phyloP scores from a whole-genome alignment of 2,329 filamentous ascomycete species.

The Mycosphaerella sp. region DNA sequence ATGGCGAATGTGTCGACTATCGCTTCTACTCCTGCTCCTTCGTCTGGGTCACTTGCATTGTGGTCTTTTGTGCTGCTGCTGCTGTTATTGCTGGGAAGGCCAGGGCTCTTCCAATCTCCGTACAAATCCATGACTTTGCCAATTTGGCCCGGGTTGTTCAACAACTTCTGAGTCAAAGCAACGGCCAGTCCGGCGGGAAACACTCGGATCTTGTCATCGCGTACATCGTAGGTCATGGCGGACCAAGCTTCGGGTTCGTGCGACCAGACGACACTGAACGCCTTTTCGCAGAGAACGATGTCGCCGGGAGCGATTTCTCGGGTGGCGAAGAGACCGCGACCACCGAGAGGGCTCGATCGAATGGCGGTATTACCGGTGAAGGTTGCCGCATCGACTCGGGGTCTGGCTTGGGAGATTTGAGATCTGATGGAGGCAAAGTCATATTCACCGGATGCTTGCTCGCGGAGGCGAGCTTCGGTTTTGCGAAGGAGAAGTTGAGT shows the following conservation, averaged over 20 bases:
- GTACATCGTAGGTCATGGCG: constrained; percentile 39
- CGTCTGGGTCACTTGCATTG: neutral
- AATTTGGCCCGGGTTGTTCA: constrained; percentile 37
- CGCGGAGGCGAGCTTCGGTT: constrained; percentile 15
- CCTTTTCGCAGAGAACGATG: constrained; percentile 37
- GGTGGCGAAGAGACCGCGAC: constrained; percentile 41
- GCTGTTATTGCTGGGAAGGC: neutral
- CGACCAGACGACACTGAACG: constrained; percentile 17
- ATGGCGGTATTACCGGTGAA: constrained; percentile 13
- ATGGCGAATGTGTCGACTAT: constrained; percentile 38
- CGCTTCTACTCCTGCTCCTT: constrained; percentile 32
- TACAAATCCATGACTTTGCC: constrained; percentile 16
- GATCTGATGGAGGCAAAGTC: constrained; percentile 22
- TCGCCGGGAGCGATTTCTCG: constrained; percentile 36
- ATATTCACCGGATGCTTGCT: constrained; percentile 19
- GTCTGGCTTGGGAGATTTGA: neutral
- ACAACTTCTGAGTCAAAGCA: constrained; percentile 36
- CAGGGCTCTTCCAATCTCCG: constrained; percentile 14
- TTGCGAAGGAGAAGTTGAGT: constrained; percentile 8
- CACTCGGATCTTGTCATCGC: constrained; percentile 19
- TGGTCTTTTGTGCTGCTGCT: constrained; percentile 1
- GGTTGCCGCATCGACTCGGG: constrained; percentile 20
- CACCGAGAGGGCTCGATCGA: constrained; percentile 28
- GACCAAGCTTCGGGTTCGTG: constrained; percentile 34
- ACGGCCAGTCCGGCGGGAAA: constrained; percentile 21